Evolutionary conservation across 1,139 yeast species (phyloP).

Genomic region (Debaryomyces sp.): DNA sequence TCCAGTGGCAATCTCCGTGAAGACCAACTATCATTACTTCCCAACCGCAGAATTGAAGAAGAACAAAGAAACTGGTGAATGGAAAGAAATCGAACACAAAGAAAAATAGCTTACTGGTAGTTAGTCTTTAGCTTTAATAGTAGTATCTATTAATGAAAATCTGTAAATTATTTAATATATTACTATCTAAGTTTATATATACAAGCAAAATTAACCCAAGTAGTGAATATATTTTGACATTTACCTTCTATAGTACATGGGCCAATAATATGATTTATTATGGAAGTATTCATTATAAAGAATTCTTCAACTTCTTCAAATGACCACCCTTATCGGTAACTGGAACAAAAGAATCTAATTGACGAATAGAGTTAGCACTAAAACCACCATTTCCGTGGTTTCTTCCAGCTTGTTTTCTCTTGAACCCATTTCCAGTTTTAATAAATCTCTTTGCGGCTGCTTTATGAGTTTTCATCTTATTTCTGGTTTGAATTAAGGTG

Average conservation of each 20-base stretch:
- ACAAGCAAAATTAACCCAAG: constrained; percentile 1
- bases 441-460: constrained; percentile 86
- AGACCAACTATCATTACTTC: constrained; percentile 89
- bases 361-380: constrained; percentile 64
- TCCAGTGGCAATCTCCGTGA: constrained; percentile 82
- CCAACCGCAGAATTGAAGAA: constrained; percentile 74
- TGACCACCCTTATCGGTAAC: constrained; percentile 58
- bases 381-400: constrained; percentile 94
- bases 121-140: not conserved
- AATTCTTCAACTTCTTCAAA: constrained; percentile 53
- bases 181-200: constrained; percentile 1
- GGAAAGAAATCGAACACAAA: constrained; percentile 48
- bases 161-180: not conserved
- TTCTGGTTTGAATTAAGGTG: constrained; percentile 46
- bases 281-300: constrained; percentile 1
- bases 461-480: constrained; percentile 64
- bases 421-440: constrained; percentile 55
- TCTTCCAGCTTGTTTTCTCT: constrained; percentile 79
- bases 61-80: constrained; percentile 43
- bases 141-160: not conserved
- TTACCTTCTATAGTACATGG: not conserved
- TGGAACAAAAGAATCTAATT: constrained; percentile 62
- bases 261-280: not conserved
- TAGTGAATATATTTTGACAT: not conserved
- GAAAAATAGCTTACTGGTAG: not conserved